These are phyloP conservation scores for Ustilago tritici DNA, from an alignment of 1,284 basidiomycete genomes.

Conservation along the genomic window DNA sequence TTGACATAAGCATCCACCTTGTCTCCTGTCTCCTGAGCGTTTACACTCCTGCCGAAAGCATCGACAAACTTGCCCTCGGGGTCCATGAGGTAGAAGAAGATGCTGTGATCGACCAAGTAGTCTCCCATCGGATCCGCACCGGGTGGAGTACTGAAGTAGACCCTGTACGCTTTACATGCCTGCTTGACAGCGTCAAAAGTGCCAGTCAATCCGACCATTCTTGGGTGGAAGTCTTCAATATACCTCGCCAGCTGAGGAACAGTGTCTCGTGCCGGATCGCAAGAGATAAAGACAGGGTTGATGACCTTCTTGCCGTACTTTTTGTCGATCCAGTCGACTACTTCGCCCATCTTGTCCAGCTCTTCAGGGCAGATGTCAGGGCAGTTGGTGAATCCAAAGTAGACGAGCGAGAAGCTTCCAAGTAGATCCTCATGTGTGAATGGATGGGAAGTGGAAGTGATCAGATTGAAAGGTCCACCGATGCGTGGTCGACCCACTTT, in stretches of 20 bases:
- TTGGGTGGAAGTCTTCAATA: constrained; percentile 80
- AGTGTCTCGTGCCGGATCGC: constrained; percentile 93
- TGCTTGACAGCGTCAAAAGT: constrained; percentile 86
- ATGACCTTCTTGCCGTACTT: constrained; percentile 69
- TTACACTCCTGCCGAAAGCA: constrained; percentile 89
- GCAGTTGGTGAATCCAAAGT: constrained; percentile 78
- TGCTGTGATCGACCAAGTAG: constrained; percentile 84
- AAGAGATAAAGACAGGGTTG: constrained; percentile 89
- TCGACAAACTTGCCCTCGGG: constrained; percentile 92
- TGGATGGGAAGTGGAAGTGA: constrained; percentile 57
- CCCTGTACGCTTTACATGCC: constrained; percentile 92
- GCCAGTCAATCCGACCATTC: constrained; percentile 88
- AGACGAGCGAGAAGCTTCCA: constrained; percentile 84
- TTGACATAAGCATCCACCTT: constrained; percentile 73
- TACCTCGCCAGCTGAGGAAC: constrained; percentile 74
- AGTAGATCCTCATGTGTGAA: constrained; percentile 87
- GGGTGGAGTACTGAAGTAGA: constrained; percentile 95
- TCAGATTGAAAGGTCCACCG: constrained; percentile 82
- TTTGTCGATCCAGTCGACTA: constrained; percentile 81
- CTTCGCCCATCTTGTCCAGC: constrained; percentile 91
- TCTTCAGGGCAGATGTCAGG: constrained; percentile 99
- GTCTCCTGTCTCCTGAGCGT: constrained; percentile 77
- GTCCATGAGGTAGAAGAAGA: constrained; percentile 99
- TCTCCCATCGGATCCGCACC: constrained; percentile 80
- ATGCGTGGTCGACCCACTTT: constrained; percentile 79